Base-by-base conservation (phyloP, 2,329 filamentous ascomycete genomes). In the Sarocladium kiliense region DNA sequence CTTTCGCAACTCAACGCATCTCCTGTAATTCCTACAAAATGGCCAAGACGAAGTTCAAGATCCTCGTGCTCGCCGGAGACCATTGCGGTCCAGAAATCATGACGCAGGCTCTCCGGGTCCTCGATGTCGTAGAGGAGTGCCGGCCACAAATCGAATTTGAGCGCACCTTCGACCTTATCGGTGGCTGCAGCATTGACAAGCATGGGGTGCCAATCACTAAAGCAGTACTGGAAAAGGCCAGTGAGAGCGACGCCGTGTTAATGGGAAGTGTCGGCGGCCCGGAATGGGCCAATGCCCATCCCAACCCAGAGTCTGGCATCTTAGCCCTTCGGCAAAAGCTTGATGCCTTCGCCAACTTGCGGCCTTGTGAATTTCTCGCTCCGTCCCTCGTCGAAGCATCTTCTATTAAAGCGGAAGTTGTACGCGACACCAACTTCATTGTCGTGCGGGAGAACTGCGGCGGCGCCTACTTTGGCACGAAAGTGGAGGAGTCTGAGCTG, bases 371-470 rank as follows among this genome's bases (percentile, higher is more conserved):
- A 42, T 70, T 75, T 47, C 71, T 77, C 19, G 72, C 73, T 1
- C 71, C 71, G 1, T 72, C 74, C 2, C 62, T 73, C 0, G 64
- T 71, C 14, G 65, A 67, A 6, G 64, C 70, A 16, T 74, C 72
- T 1, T 75, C 77, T 1, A 68, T 80, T 56, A 78, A 76, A 58
- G 59, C 68, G 2, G 71, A 74, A 7, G 65, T 77, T 18, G 74
- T 77, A 23, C 59, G 62, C 1, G 77, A 73, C 4, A 74, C 74
- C 18, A 71, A 77, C 56, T 77, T 79, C 60, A 72, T 78, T 57
- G 68, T 79, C 2, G 71, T 79, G 14, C 65, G 76, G 16, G 77
- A 80, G 63, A 78, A 78, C 58, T 77, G 74, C 57, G 75, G 76
- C 6, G 77, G 77, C 10, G 74, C 75, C 1, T 79, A 77, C 60